phyloP scores from a whole-genome alignment of 208 protist genomes.

The Vickermania ingenoplastis region DNA sequence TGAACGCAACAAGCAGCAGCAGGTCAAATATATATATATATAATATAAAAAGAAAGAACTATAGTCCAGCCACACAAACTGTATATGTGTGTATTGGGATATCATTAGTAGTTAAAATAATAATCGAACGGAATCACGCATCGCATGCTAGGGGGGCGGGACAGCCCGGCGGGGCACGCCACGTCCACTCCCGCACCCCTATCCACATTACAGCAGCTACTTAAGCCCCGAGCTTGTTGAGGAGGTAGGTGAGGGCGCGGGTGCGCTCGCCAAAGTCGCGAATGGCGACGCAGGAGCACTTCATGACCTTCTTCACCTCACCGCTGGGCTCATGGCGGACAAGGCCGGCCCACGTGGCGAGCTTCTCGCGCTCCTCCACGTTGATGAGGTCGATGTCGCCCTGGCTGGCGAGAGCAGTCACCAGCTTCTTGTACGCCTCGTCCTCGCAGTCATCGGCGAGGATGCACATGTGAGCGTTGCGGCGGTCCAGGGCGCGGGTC shows the following conservation, averaged over 20 bases:
- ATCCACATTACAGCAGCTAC: not conserved
- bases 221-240: slow-evolving; percentile 54
- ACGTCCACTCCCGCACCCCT: no score
- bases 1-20: no score
- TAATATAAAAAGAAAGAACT: no score
- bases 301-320: slow-evolving; percentile 73
- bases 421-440: slow-evolving; percentile 88
- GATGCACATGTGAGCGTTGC: slow-evolving; percentile 78
- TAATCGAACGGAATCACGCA: no score
- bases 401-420: slow-evolving; percentile 74
- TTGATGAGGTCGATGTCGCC: slow-evolving; percentile 82
- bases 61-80: no score
- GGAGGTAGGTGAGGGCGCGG: slow-evolving; percentile 73
- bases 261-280: slow-evolving; percentile 84
- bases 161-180: no score
- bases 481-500: slow-evolving; percentile 74
- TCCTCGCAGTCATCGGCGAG: slow-evolving; percentile 89
- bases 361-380: slow-evolving; percentile 77
- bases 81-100: no score
- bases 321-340: slow-evolving; percentile 35
- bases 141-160: no score
- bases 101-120: no score
- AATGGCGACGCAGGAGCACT: slow-evolving; percentile 85
- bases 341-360: slow-evolving; percentile 76
- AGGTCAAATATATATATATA: no score